A percentile compares a stretch with the other conserved stretches of the same genome.
These are phyloP conservation scores for Tanozyma kutaoensis DNA, from an alignment of 805 yeast species.

Conservation along the genomic window DNA sequence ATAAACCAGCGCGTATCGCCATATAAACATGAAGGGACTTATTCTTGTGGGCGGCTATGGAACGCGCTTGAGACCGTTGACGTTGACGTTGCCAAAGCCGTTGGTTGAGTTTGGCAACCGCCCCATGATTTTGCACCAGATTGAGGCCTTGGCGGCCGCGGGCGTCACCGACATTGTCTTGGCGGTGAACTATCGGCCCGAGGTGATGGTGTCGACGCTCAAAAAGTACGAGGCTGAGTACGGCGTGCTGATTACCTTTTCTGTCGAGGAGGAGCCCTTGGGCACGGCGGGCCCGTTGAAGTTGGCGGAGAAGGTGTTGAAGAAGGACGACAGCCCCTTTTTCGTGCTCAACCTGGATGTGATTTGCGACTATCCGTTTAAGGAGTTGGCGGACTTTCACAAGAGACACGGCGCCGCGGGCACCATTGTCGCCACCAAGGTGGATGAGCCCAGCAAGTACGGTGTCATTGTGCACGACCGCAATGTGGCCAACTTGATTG, in stretches of 20 bases:
- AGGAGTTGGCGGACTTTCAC: constrained; percentile 88
- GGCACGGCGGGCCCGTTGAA: constrained; percentile 99
- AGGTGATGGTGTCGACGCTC: constrained; percentile 93
- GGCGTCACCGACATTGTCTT: constrained; percentile 98
- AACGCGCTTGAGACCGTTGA: constrained; percentile 98
- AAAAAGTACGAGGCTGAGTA: constrained; percentile 89
- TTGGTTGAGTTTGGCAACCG: constrained; percentile 96
- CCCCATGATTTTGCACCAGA: constrained; percentile 98
- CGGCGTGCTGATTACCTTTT: constrained; percentile 91
- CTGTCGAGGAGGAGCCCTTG: constrained; percentile 97
- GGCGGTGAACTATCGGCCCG: constrained; percentile 99
- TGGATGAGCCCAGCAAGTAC: constrained; percentile 98
- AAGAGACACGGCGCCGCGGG: constrained; percentile 93
- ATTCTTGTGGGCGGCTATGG: constrained; percentile 99
- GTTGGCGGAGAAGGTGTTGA: constrained; percentile 87
- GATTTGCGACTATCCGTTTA: constrained; percentile 96
- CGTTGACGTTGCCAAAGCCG: constrained; percentile 91
- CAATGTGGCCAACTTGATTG: constrained; percentile 89
- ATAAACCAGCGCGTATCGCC: too few species aligned
- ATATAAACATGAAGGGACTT: constrained; percentile 94
- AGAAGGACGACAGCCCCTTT: constrained; percentile 92
- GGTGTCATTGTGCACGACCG: constrained; percentile 99
- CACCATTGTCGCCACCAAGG: constrained; percentile 98
- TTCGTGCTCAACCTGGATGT: constrained; percentile 97
- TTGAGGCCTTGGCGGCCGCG: constrained; percentile 94